Percentiles rank a stretch among this genome's conserved stretches.
These are phyloP conservation scores for Trichoderma lentiforme DNA, from an alignment of 2,329 filamentous ascomycete genomes.

Conservation along the genomic window DNA sequence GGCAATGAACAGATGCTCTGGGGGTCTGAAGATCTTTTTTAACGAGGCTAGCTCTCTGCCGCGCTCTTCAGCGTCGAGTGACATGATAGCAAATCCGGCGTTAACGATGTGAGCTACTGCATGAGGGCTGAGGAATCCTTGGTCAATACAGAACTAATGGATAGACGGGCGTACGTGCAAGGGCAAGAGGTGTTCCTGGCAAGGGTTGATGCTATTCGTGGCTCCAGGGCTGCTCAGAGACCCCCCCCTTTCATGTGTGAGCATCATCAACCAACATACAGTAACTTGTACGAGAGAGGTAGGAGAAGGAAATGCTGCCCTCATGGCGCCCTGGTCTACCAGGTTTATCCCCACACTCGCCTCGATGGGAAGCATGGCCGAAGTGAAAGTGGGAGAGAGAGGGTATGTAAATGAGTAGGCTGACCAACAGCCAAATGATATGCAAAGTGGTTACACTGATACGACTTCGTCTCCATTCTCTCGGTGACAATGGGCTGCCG, in stretches of 20 bases:
- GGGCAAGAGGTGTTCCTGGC: neutral
- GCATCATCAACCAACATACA: neutral
- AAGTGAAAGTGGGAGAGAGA: neutral
- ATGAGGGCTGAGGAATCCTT: neutral
- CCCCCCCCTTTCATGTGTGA: neutral
- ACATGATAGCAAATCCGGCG: neutral
- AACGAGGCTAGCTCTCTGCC: neutral
- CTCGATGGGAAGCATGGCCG: neutral
- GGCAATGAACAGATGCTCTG: neutral
- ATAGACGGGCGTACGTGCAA: neutral
- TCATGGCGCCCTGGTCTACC: constrained; percentile 6
- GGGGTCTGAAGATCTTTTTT: neutral
- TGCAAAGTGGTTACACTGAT: neutral
- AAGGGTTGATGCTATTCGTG: neutral
- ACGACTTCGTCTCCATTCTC: neutral
- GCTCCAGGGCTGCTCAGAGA: neutral
- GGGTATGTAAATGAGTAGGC: neutral
- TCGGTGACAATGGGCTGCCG: neutral
- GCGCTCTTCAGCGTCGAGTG: neutral
- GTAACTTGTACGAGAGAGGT: neutral
- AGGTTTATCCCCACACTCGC: constrained; percentile 1
- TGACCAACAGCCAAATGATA: neutral
- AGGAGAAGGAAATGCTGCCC: neutral
- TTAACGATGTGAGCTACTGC: neutral
- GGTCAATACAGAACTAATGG: neutral